These are phyloP conservation scores for Blastomyces emzantsi DNA, from an alignment of 2,329 filamentous ascomycete species.

Conservation along the genomic window DNA sequence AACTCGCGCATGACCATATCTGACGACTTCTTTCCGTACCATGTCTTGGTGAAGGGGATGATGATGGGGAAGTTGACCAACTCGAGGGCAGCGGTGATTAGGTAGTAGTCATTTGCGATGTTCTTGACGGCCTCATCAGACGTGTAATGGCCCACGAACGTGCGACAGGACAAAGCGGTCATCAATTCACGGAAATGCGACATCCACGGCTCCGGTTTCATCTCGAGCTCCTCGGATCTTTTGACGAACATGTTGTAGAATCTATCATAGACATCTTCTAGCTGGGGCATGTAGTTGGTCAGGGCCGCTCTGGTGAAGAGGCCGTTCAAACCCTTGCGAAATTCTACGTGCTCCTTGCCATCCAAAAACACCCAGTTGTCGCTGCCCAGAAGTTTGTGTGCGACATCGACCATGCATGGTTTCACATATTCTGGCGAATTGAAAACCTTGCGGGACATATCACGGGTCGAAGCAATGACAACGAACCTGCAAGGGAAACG, in stretches of 20 bases:
- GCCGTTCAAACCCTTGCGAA: slow-evolving; percentile 90
- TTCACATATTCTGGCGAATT: slow-evolving; percentile 89
- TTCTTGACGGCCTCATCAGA: slow-evolving; percentile 82
- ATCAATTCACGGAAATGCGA: slow-evolving; percentile 85
- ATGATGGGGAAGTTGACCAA: slow-evolving; percentile 98
- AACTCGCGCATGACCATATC: slow-evolving; percentile 90
- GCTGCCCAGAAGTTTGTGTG: slow-evolving; percentile 82
- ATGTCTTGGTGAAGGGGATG: slow-evolving; percentile 86
- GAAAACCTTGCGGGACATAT: slow-evolving; percentile 94
- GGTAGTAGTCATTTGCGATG: slow-evolving; percentile 93
- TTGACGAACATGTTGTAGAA: slow-evolving; percentile 76
- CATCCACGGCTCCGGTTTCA: slow-evolving; percentile 81
- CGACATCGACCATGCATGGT: slow-evolving; percentile 90
- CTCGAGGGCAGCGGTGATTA: slow-evolving; percentile 90
- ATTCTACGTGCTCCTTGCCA: slow-evolving; percentile 89
- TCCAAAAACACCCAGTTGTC: slow-evolving; percentile 98
- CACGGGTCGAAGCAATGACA: slow-evolving; percentile 88
- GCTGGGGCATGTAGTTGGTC: slow-evolving; percentile 77
- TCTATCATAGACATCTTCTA: slow-evolving; percentile 81
- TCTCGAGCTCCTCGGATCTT: slow-evolving; percentile 61
- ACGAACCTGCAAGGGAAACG: slow-evolving; percentile 59
- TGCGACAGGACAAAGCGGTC: slow-evolving; percentile 88
- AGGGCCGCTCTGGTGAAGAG: slow-evolving; percentile 89
- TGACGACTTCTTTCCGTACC: slow-evolving; percentile 93
- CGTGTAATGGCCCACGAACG: slow-evolving; percentile 96